phyloP scores from a whole-genome alignment of 306 rosid species.

The Ceratonia siliqua region DNA sequence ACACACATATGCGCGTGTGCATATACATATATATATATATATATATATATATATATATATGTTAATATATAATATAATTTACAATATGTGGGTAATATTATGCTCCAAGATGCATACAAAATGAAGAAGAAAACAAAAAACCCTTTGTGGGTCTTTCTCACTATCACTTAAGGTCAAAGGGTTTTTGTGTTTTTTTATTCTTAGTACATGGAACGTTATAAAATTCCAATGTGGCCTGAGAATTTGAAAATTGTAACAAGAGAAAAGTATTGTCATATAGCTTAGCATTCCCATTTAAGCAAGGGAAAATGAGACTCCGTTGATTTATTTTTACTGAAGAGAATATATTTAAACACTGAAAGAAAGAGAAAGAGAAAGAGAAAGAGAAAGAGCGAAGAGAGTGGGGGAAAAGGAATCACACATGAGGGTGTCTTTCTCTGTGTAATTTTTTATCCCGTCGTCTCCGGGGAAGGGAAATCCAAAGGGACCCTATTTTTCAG shows the following conservation, averaged over 20 bases:
- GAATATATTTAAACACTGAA: neutral
- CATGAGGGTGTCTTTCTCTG: slow-evolving; percentile 59
- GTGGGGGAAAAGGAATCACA: slow-evolving; percentile 63
- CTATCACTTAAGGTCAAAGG: slow-evolving; percentile 44
- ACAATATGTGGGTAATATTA: slow-evolving; percentile 31
- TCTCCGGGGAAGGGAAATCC: slow-evolving; percentile 54
- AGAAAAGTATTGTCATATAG: slow-evolving; percentile 20
- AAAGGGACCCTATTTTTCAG: slow-evolving; percentile 32
- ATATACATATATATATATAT: no score
- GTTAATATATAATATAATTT: neutral
- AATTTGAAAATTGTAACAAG: slow-evolving; percentile 33
- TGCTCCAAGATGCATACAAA: slow-evolving; percentile 36
- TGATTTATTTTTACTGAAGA: slow-evolving; percentile 5
- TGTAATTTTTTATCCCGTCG: slow-evolving; percentile 54
- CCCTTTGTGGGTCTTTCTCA: slow-evolving; percentile 44
- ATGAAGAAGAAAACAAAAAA: slow-evolving; percentile 51
- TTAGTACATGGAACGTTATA: slow-evolving; percentile 13
- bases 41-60: no score
- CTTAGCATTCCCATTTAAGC: slow-evolving; percentile 43
- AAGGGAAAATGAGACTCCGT: slow-evolving; percentile 31
- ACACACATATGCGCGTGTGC: no score
- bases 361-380: neutral
- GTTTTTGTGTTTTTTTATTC: neutral
- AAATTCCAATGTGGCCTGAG: slow-evolving; percentile 7
- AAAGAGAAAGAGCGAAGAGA: slow-evolving; percentile 44